Base-by-base conservation (phyloP, 2,329 filamentous ascomycete genomes). In the Graphilbum sp. region DNA sequence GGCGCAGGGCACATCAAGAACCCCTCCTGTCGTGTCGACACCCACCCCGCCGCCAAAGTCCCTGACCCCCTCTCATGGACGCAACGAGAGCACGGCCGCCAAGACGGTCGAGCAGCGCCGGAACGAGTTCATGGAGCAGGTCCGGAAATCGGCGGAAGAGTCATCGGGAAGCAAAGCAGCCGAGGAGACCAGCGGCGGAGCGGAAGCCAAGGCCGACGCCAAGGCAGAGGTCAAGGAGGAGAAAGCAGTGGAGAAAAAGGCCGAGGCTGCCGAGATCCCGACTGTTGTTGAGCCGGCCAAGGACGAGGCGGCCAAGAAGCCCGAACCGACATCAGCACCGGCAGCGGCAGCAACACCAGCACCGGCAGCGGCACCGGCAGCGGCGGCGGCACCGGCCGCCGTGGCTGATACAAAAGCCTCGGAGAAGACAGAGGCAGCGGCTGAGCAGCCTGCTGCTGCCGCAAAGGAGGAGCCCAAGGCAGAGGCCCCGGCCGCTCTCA, bases 41-140 rank as follows among this genome's bases (percentile, higher is more conserved):
- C 73, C 78, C 4, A 88, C 85, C 0, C 83, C 84, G 9, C 84
- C 86, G 12, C 83, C 84, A 19, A 86, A 85, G 51, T 66, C 78
- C 3, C 64, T 72, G 10, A 86, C 72, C 32, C 67, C 75, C 17
- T 67, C 78, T 17, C 82, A 90, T 49, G 61, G 60, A 39, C 79
- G 83, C 32, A 67, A 74, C 15, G 84, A 92, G 37, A 87, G 79
- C 58, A 69, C 61, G n/a, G 56, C 61, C 17, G 66, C 66, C 19
- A 90, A 90, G 67, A 79, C 79, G 2, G 72, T 74, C 27, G 80
- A 88, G 54, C 81, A 94, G 59, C 84, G 84, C 45, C 78, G 79
- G 41, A 74, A 83, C 46, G 85, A 93, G 59, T 81, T 87, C 52
- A 79, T 80, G 57, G 75, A 81, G 54, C 79, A 84, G 54, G 78